phyloP scores from a whole-genome alignment of 202 grass and related monocot genomes.

The Setaria viridis region DNA sequence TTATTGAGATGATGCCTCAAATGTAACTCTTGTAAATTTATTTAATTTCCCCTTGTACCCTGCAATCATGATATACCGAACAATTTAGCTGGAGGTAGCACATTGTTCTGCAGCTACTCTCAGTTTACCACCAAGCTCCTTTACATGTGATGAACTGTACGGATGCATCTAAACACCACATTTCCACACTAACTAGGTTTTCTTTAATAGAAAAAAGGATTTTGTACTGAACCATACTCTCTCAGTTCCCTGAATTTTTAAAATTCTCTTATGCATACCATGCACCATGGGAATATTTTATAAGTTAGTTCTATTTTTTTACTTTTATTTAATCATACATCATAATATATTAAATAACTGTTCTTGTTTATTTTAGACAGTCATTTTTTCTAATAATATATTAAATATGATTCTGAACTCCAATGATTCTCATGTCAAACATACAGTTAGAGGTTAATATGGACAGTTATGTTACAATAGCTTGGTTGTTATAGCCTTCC shows the following conservation, averaged over 20 bases:
- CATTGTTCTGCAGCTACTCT: constrained; percentile 6
- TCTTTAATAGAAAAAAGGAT: constrained; percentile 1
- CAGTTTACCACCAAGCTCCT: constrained; percentile 14
- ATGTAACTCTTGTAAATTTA: not conserved
- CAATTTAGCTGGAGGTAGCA: constrained; percentile 6
- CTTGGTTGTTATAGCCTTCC: not conserved
- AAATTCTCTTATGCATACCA: constrained; percentile 10
- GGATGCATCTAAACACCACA: not conserved
- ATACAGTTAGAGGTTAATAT: constrained; percentile 5
- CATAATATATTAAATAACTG: not conserved
- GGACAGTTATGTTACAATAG: not conserved
- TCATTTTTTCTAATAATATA: not conserved
- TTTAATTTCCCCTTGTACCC: not conserved
- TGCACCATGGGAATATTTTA: not conserved
- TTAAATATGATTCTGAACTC: constrained; percentile 13
- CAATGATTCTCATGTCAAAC: constrained; percentile 12
- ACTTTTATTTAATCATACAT: not conserved
- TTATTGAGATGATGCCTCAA: constrained; percentile 16
- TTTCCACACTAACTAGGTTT: constrained; percentile 10
- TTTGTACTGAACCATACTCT: not conserved
- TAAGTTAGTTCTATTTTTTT: not conserved
- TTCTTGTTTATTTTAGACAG: not conserved
- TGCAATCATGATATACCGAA: not conserved
- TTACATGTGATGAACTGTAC: constrained; percentile 18
- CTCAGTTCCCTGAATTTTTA: not conserved